These are phyloP conservation scores for Kwoniella dejecticola DNA, from an alignment of 768 basidiomycete genomes.

Conservation along the genomic window DNA sequence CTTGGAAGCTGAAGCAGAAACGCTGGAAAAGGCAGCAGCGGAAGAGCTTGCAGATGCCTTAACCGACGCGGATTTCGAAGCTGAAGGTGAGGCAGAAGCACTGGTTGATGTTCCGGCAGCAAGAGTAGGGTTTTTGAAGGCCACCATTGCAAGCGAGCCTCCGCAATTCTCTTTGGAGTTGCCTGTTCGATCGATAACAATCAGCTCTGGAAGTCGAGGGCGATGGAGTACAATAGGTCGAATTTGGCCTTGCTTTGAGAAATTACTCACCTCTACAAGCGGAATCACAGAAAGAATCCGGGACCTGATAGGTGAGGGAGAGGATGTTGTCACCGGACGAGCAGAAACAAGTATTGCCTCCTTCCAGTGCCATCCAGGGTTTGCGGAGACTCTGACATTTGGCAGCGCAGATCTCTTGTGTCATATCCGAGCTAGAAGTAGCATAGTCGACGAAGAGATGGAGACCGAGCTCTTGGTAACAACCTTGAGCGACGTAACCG, in stretches of 20 bases:
- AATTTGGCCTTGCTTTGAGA: too few relatives aligned
- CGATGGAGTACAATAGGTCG: too few relatives aligned
- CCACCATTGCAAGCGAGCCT: background rate
- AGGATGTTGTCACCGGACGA: background rate
- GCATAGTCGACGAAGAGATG: background rate
- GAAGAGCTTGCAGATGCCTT: background rate
- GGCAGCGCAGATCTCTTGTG: slow-evolving; percentile 11
- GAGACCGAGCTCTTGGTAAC: slow-evolving; percentile 1
- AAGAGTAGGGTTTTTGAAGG: background rate
- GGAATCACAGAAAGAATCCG: too few relatives aligned
- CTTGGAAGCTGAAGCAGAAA: background rate
- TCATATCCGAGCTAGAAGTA: background rate
- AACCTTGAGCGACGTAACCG: slow-evolving; percentile 7
- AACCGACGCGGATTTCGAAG: background rate
- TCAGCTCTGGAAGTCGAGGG: too few relatives aligned
- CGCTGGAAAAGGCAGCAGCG: background rate
- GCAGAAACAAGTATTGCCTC: slow-evolving; percentile 20
- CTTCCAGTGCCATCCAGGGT: slow-evolving; percentile 17
- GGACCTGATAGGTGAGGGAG: too few relatives aligned
- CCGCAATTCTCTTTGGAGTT: slow-evolving; percentile 13
- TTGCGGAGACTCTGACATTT: slow-evolving; percentile 16
- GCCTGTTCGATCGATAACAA: slow-evolving; percentile 8
- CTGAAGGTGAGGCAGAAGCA: background rate
- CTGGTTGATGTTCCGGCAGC: background rate
- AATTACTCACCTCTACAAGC: too few relatives aligned